phyloP scores from a whole-genome alignment of 176 grass and related monocot genomes.

The Ananas comosus region DNA sequence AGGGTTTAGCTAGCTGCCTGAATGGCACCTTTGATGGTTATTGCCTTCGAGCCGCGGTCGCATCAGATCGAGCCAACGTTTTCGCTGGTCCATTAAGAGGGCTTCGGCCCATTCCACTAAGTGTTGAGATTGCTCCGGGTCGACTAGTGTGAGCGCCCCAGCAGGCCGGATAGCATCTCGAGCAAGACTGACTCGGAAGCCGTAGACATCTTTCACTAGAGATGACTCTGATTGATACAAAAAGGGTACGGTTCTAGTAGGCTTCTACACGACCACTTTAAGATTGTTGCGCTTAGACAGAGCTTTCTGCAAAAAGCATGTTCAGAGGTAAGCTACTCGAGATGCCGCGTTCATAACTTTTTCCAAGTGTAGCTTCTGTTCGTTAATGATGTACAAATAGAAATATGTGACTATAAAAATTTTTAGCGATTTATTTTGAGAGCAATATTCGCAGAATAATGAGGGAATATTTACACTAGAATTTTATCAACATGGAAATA shows the following conservation, averaged over 20 bases:
- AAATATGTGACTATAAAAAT: too few species aligned
- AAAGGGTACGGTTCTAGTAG: neutral
- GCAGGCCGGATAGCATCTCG: conserved; percentile 68
- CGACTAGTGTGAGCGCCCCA: conserved; percentile 66
- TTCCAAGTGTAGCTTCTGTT: too few species aligned
- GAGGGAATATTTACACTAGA: too few species aligned
- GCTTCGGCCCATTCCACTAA: conserved; percentile 79
- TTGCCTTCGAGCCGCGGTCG: conserved; percentile 61
- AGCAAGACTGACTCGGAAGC: conserved; percentile 82
- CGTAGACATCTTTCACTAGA: conserved; percentile 93
- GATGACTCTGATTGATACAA: conserved; percentile 49
- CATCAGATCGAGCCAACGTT: conserved; percentile 53
- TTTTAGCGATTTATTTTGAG: too few species aligned
- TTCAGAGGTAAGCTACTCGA: too few species aligned
- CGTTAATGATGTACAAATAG: too few species aligned
- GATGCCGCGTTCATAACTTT: too few species aligned
- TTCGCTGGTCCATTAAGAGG: conserved; percentile 50
- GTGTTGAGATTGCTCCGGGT: conserved; percentile 47
- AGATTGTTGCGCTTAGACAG: too few species aligned
- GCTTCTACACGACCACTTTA: neutral
- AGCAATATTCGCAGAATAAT: too few species aligned
- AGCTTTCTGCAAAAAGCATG: too few species aligned
- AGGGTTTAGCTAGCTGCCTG: conserved; percentile 58
- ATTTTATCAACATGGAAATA: too few species aligned
- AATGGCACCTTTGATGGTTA: conserved; percentile 69